A percentile compares a stretch with the other conserved stretches of the same genome.
These are phyloP conservation scores for Eremothecium gossypii DNA, from an alignment of 1,139 yeast genomes.

Conservation along the genomic window DNA sequence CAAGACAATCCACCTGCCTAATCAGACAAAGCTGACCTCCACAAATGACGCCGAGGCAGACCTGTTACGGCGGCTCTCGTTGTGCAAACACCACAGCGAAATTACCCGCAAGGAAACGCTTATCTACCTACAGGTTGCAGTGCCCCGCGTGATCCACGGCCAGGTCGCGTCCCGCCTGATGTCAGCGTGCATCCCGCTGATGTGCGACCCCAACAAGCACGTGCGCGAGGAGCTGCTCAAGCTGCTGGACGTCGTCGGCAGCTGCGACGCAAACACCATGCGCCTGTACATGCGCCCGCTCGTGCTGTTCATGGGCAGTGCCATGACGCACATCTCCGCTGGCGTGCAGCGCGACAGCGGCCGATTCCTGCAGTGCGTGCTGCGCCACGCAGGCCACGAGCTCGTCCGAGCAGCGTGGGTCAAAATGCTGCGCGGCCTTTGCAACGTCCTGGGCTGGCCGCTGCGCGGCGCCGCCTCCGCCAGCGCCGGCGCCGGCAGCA, in stretches of 20 bases:
- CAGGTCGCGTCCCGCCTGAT: constrained; percentile 25
- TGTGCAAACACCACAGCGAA: constrained; percentile 71
- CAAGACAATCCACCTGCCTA: constrained; percentile 57
- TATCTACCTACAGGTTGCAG: constrained; percentile 38
- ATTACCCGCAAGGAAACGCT: constrained; percentile 69
- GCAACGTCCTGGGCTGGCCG: constrained; percentile 57
- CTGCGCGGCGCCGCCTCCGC: constrained; percentile 31
- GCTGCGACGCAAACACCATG: constrained; percentile 46
- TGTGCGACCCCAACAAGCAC: constrained; percentile 31
- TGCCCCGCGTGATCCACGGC: constrained; percentile 33
- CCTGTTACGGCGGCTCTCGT: constrained; percentile 48
- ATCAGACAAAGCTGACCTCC: constrained; percentile 36
- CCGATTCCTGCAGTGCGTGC: constrained; percentile 46
- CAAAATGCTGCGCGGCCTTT: constrained; percentile 47
- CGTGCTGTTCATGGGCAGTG: constrained; percentile 72
- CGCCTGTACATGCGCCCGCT: constrained; percentile 59
- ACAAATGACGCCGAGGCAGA: constrained; percentile 30
- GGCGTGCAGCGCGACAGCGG: constrained; percentile 66
- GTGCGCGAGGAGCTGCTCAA: constrained; percentile 57
- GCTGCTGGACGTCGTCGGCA: constrained; percentile 43
- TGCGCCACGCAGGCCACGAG: constrained; percentile 39
- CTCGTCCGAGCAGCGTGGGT: constrained; percentile 50
- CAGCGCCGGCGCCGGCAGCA: constrained; percentile 8
- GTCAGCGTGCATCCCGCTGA: constrained; percentile 25
- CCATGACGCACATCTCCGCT: constrained; percentile 87